Evolutionary conservation across 2,329 filamentous ascomycete species (phyloP).

Genomic region (Hymenoscyphus fructigenus): DNA sequence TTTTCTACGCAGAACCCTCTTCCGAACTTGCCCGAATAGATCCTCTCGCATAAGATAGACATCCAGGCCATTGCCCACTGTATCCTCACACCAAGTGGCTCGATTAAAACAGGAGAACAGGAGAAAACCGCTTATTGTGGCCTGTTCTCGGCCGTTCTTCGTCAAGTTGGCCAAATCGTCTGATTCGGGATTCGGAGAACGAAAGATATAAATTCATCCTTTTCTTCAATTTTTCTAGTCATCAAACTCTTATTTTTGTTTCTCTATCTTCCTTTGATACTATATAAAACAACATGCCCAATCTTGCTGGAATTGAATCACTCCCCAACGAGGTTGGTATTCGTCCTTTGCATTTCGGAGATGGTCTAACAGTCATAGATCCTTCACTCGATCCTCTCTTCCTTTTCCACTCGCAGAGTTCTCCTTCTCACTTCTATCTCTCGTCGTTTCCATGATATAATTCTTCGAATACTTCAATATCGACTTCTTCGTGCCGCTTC

Average conservation of each 20-base stretch:
- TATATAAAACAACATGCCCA: background rate
- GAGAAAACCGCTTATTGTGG: background rate
- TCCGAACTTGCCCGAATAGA: background rate
- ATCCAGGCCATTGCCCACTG: background rate
- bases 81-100: background rate
- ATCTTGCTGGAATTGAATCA: slow-evolving; percentile 13
- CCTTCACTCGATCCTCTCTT: slow-evolving; percentile 49
- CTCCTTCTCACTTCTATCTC: slow-evolving; percentile 59
- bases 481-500: slow-evolving; percentile 60
- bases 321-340: slow-evolving; percentile 30
- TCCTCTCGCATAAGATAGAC: background rate
- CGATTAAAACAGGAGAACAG: background rate
- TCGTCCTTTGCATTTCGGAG: background rate
- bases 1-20: background rate
- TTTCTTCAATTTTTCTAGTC: background rate
- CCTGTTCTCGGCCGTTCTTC: background rate
- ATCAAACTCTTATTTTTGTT: background rate
- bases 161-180: background rate
- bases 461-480: slow-evolving; percentile 62
- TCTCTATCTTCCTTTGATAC: background rate
- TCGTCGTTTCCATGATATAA: slow-evolving; percentile 61
- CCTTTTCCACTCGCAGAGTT: slow-evolving; percentile 50
- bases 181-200: background rate
- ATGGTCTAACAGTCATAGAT: slow-evolving; percentile 40
- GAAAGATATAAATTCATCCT: background rate